Base-by-base conservation (phyloP, 1,139 yeast genomes). In the Petasospora fabianii region DNA sequence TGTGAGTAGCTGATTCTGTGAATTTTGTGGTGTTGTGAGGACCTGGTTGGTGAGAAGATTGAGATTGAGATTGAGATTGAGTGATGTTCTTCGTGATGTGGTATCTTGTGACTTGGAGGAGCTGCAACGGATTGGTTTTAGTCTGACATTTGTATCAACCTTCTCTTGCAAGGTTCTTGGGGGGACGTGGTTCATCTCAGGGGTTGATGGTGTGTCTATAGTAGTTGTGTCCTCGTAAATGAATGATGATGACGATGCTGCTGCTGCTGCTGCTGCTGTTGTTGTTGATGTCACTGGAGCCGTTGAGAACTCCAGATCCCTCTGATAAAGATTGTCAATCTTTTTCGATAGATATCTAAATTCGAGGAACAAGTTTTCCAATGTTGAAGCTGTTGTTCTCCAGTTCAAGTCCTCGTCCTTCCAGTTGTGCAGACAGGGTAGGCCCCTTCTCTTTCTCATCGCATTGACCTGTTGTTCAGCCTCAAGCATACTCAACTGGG, bases 331-430 rank as follows among this genome's bases (percentile, higher is more conserved):
- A 3, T 36, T 26, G 9, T 42, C 43, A 6, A 47, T 36, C 38
- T 54, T 52, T n/a, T 48, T 46, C 19, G 49, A 59, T 13, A 75
- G 47, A 42, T 63, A 68, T n/a, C 58, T 53, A 44, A 62, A 77
- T 51, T 79, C 85, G 32, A 62, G 55, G 27, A 64, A 58, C 34
- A 80, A 53, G 44, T 73, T 75, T 35, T 71, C 75, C 45, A 74
- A 65, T 1, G 79, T 71, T 3, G 61, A 73, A 58, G 60, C 71
- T 46, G 66, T 72, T 54, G 64, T 64, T 54, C 62, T 58, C 67
- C 67, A 62, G 37, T 65, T 65, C 21, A 65, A 48, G 24, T 57
- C 60, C 16, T 50, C 49, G 35, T 50, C 62, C 39, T 43, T 62
- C 55, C 53, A 48, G 15, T 49, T 50, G 24, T 43, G 38, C 5